These are phyloP conservation scores for Paramyrothecium sp. DNA, from an alignment of 2,329 filamentous ascomycete species.

Conservation along the genomic window DNA sequence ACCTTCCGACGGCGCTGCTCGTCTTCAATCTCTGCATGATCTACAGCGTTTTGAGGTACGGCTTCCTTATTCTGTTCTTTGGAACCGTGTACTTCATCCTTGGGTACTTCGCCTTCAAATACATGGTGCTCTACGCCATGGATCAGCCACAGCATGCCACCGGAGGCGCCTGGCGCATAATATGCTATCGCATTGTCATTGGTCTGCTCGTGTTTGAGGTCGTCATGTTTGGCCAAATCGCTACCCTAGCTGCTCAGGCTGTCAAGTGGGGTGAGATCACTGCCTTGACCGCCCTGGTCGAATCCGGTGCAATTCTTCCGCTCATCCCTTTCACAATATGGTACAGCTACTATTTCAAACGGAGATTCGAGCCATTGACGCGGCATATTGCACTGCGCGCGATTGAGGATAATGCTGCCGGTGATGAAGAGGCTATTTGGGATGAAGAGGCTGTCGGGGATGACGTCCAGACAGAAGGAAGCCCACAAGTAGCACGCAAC, in stretches of 20 bases:
- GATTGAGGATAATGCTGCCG: conserved; percentile 53
- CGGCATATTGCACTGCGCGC: conserved; percentile 89
- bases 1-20: conserved; percentile 85
- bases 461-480: conserved; percentile 34
- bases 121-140: conserved; percentile 97
- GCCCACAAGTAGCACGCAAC: conserved; percentile 34
- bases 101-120: conserved; percentile 91
- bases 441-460: conserved; percentile 35
- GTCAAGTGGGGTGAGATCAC: conserved; percentile 88
- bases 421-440: conserved; percentile 35
- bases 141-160: conserved; percentile 94
- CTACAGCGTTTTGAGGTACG: conserved; percentile 81
- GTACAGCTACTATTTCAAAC: conserved; percentile 81
- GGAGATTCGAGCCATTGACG: conserved; percentile 83
- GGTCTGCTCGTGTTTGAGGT: conserved; percentile 87
- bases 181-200: conserved; percentile 86
- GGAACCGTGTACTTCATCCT: conserved; percentile 81
- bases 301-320: conserved; percentile 72
- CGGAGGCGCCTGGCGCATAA: conserved; percentile 93
- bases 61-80: conserved; percentile 78
- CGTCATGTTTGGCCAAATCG: conserved; percentile 85
- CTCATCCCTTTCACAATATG: conserved; percentile 79
- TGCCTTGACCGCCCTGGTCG: conserved; percentile 63
- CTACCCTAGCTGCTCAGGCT: conserved; percentile 68
- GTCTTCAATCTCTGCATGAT: conserved; percentile 95